Conservation (phyloP, 2,329 filamentous ascomycete species). For the Aspergillus japonicus region DNA sequence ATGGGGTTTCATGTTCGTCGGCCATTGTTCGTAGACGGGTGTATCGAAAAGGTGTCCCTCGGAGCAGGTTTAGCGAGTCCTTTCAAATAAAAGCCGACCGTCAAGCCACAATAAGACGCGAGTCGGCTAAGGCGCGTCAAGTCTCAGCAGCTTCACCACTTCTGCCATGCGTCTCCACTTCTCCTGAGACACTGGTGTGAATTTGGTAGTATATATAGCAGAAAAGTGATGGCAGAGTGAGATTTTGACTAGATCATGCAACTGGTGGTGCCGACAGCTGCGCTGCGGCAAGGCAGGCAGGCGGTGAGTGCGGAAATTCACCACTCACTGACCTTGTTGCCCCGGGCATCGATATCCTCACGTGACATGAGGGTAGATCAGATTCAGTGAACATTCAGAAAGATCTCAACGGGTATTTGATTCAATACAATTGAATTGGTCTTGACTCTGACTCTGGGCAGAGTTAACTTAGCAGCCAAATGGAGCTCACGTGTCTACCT, state of each 20-base stretch:
- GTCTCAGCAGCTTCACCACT: neutral
- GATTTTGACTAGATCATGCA: neutral
- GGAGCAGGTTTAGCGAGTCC: neutral
- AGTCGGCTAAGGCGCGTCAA: slow-evolving; percentile 1
- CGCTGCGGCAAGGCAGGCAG: neutral
- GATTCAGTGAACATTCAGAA: neutral
- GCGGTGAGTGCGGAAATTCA: neutral
- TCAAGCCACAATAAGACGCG: slow-evolving; percentile 1
- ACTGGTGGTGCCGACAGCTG: slow-evolving; percentile 1
- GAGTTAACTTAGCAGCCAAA: too few relatives aligned
- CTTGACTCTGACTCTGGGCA: too few relatives aligned
- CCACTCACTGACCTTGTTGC: neutral
- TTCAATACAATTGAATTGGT: too few relatives aligned
- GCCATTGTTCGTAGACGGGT: slow-evolving; percentile 16
- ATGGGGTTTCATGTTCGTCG: slow-evolving; percentile 25
- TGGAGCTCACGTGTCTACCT: too few relatives aligned
- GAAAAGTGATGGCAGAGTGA: neutral
- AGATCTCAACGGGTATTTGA: too few relatives aligned
- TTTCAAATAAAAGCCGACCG: slow-evolving; percentile 1
- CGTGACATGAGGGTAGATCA: neutral
- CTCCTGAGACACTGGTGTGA: neutral
- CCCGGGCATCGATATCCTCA: neutral
- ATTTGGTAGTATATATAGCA: neutral
- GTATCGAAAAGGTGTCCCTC: neutral
- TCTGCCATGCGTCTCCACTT: neutral